Base-by-base conservation (phyloP, 306 rosid species). In the Citrullus colocynthis region DNA sequence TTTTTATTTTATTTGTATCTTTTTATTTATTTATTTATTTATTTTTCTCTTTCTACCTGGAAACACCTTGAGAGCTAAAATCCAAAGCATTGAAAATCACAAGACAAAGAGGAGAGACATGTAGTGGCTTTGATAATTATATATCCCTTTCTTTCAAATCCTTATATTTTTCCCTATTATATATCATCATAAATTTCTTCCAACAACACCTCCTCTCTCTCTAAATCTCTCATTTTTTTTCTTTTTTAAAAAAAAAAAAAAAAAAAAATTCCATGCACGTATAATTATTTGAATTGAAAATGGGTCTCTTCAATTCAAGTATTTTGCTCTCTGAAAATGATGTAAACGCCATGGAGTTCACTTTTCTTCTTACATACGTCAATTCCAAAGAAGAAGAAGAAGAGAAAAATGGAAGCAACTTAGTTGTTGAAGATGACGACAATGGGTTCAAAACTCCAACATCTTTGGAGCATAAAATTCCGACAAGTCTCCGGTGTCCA, bases 371-470 rank as follows among this genome's bases (percentile, higher is more conserved):
- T 1, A 65, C 49, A 62, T 76, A 1, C 49, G 62, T 1, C 2
- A 49, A 62, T 16, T 71, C 41, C 32, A 56, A 75, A 67, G 76
- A n/a, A 44, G 5, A 75, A 3, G 60, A 32, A 24, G 32, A 78
- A 54, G 78, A 39, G 0, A 28, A 1, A 37, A 34, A 41, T 41
- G 70, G 57, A 18, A 64, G 86, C 73, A 52, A 69, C 57, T 66
- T 85, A 5, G 60, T 59, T 2, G 59, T 64, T 3, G 61, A 24
- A 6, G 70, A 67, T 7, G 86, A 85, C 0, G 80, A 71, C 5
- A 89, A 86, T 4, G 96, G 93, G 37, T 74, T 88, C 85, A 88
- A 82, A 87, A 93, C 97, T 78, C 97, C 96, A 15, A 93, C 90
- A 2, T 79, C 89, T 6, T 17, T 18, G 42, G 88, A 86, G n/a